Evolutionary conservation across 768 basidiomycete species (phyloP).

Genomic region (Daedaleopsis sinensis): DNA sequence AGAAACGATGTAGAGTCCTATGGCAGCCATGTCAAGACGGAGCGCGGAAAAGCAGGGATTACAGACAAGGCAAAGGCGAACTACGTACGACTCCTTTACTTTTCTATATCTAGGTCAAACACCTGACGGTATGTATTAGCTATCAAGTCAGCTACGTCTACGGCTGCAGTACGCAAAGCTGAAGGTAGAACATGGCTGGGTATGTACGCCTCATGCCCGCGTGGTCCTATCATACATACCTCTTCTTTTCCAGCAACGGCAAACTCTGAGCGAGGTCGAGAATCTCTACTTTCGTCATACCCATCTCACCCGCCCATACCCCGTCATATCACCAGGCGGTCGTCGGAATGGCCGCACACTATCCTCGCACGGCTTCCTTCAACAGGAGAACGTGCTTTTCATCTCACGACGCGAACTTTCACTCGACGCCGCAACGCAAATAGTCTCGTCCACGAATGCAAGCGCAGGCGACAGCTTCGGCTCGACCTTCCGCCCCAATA

Average conservation of each 20-base stretch:
- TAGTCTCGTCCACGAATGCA: neutral
- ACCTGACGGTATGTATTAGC: slow-evolving; percentile 38
- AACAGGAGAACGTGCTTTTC: neutral
- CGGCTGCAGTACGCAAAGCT: slow-evolving; percentile 76
- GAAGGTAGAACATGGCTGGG: slow-evolving; percentile 85
- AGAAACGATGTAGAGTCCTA: slow-evolving; percentile 4
- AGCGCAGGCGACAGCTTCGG: neutral
- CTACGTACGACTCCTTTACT: slow-evolving; percentile 2
- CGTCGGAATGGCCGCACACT: slow-evolving; percentile 14
- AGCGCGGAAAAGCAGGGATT: neutral
- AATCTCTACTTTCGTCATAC: slow-evolving; percentile 82
- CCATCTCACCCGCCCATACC: slow-evolving; percentile 35
- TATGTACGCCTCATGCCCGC: slow-evolving; percentile 33
- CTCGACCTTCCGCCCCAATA: neutral
- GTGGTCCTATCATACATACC: neutral
- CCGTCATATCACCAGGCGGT: slow-evolving; percentile 21
- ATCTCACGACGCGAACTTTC: neutral
- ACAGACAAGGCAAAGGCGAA: slow-evolving; percentile 15
- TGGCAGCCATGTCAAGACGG: neutral
- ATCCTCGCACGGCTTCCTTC: neutral
- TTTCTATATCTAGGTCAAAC: neutral
- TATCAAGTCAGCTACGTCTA: slow-evolving; percentile 72
- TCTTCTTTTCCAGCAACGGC: slow-evolving; percentile 64
- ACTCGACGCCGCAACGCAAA: neutral
- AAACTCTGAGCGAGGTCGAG: slow-evolving; percentile 80